Base-by-base conservation (phyloP, 1,284 basidiomycete genomes). In the Cutaneotrichosporon daszewskae region DNA sequence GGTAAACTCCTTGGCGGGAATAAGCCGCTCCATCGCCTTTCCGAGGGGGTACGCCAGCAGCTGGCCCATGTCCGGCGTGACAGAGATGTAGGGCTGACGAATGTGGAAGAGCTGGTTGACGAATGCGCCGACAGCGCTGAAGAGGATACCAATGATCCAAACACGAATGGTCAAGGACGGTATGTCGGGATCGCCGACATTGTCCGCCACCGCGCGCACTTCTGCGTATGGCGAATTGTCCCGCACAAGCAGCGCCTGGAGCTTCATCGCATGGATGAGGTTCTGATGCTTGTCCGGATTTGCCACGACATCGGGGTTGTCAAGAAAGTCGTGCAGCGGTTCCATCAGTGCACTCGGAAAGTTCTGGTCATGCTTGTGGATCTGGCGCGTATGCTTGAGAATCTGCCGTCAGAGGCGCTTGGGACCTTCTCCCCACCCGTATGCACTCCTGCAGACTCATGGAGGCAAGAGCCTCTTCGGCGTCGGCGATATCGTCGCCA, bases 111-210 rank as follows among this genome's bases (percentile, higher is more conserved):
- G 46, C 26, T 77, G 71, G 39, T 87, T 85, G 38, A 91, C 69
- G 50, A 83, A 76, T 80, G 86, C 88, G 60, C 76, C 82, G 19
- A 39, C 40, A 25, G 37, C 42, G 24, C 47, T 51, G 55, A 59
- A 80, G 16, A 77, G 55, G 31, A 75, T 57, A 51, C 85, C 79
- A 25, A 83, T 74, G 9, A 76, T 59, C 83, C 83, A 87, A 78
- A 83, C 81, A 57, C 88, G 79, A 74, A 90, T 86, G 3, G 88
- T 91, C 68, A 83, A 85, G 40, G 81, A 81, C 4, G 83, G 84
- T 74, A 89, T 85, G 8, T 74, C 69, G 2, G 81, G 79, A 63
- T 90, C 87, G 58, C 91, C 87, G 19, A 79, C 74, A 55, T 80
- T 85, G 20, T 84, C 75, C 16, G 89, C 84, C 5, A 85, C 81